phyloP scores from a whole-genome alignment of 2,329 filamentous ascomycete species.

The Colletotrichum caudatum region DNA sequence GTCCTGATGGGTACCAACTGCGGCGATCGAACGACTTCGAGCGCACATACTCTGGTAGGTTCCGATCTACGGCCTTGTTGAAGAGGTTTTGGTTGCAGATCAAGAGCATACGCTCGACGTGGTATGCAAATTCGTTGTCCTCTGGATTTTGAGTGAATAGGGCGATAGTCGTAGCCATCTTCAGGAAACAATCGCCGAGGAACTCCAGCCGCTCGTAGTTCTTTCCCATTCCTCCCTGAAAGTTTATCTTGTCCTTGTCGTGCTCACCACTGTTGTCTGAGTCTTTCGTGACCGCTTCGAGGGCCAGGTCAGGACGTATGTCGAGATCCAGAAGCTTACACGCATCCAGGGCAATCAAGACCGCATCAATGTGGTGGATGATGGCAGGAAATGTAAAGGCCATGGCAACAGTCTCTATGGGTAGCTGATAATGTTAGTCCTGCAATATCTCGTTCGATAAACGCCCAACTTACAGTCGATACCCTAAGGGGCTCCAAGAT shows the following conservation, averaged over 20 bases:
- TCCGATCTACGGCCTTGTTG: constrained; percentile 76
- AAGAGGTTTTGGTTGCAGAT: constrained; percentile 93
- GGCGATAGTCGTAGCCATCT: constrained; percentile 93
- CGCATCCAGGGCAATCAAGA: constrained; percentile 83
- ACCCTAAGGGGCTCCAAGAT: constrained; percentile 82
- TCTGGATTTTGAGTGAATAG: constrained; percentile 82
- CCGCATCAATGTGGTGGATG: constrained; percentile 84
- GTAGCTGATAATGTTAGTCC: constrained; percentile 63
- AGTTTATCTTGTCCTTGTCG: constrained; percentile 74
- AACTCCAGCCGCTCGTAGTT: constrained; percentile 98
- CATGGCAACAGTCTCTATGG: constrained; percentile 76
- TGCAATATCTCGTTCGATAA: constrained; percentile 21
- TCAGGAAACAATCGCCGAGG: constrained; percentile 91
- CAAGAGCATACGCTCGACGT: constrained; percentile 90
- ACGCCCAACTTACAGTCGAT: constrained; percentile 72
- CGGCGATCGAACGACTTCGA: constrained; percentile 85
- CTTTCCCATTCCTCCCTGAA: constrained; percentile 87
- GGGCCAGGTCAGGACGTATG: constrained; percentile 75
- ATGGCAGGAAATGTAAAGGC: constrained; percentile 84
- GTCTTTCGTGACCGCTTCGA: constrained; percentile 94
- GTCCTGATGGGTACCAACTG: constrained; percentile 87
- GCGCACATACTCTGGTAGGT: constrained; percentile 80
- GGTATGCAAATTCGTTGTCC: constrained; percentile 86
- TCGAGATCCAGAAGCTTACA: constrained; percentile 73
- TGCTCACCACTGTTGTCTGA: constrained; percentile 86